Conservation (phyloP, 306 rosid species). For the Dalbergia cochinchinensis region DNA sequence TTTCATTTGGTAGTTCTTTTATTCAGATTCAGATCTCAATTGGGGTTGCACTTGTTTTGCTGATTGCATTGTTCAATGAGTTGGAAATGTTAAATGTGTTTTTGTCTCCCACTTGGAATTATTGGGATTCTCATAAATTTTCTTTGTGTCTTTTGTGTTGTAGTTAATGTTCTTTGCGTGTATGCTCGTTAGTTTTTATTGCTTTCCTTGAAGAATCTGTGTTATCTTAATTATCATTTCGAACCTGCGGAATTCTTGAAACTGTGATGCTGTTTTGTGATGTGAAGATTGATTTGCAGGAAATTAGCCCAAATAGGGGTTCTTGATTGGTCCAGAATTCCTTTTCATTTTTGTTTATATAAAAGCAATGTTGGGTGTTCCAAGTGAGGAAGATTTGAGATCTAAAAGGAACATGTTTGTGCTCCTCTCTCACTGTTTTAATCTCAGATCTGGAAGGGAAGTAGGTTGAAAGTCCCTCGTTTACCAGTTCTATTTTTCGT, state of each 20-base stretch:
- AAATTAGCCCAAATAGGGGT: constrained; percentile 15
- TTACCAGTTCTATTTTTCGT: neutral
- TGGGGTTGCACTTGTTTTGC: constrained; percentile 34
- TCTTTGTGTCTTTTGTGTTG: neutral
- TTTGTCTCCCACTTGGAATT: constrained; percentile 23
- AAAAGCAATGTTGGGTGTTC: constrained; percentile 33
- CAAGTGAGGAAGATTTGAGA: constrained; percentile 25
- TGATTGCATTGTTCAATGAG: constrained; percentile 40
- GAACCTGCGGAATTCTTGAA: constrained; percentile 25
- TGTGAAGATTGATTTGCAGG: constrained; percentile 15
- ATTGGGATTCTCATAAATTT: constrained; percentile 13
- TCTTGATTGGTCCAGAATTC: constrained; percentile 12
- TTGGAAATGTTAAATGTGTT: neutral
- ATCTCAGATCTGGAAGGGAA: constrained; percentile 49
- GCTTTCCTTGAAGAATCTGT: constrained; percentile 29
- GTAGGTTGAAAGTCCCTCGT: neutral
- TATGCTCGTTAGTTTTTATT: constrained; percentile 22
- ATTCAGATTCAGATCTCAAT: constrained; percentile 44
- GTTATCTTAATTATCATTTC: constrained; percentile 42
- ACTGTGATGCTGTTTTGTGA: neutral
- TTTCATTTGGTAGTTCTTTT: constrained; percentile 19
- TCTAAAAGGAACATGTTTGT: constrained; percentile 6
- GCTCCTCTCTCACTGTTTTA: constrained; percentile 31
- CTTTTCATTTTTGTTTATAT: neutral
- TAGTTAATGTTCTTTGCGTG: constrained; percentile 26